Evolutionary conservation across 495 filamentous ascomycete genomes (phyloP), one percentile per base, ranked within the genome.

Genomic region (Immersiella caudata): DNA sequence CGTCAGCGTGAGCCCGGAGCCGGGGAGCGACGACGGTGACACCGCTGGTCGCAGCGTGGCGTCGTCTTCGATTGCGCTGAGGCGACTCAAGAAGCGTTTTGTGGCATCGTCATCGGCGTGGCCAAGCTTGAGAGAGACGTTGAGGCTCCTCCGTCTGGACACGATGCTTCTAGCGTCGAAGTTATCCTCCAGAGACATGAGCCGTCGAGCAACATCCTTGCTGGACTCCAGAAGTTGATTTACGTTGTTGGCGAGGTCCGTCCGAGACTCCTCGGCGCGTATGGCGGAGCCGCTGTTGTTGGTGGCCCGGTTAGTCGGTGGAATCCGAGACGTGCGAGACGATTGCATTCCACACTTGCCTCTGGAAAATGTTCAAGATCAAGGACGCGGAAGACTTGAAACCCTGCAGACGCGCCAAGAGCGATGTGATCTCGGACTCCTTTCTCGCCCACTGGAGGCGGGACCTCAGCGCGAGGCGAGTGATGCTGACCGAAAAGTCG

Each of bases 401-500:
- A 6, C 25, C 64, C 55, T 70, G 65, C n/a, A 75, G 52, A 12
- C 73, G 52, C 12, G 24, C n/a, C 1, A 71, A n/a, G 6, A 71
- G 51, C 0, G 64, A 6, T 6, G 16, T 50, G 14, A 75, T 33
- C 2, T 51, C 60, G 11, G 21, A 25, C 36, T 73, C 70, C 51
- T 68, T 69, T 33, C 67, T 50, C 27, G 56, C 62, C 73, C 73
- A 75, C 21, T 68, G 62, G n/a, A 73, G 12, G 11, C 65, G 66
- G 25, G 65, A 52, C 25, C 60, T 9, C 24, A 67, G n/a, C 2
- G 63, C 35, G 0, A 67, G 18, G 20, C 67, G 59, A 25, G 24
- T 24, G 24, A 54, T 29, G 8, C 16, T 18, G 22, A 21, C 12
- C 54, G 49, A 60, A 8, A 21, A 6, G 7, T 21, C 57, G 9